A percentile compares a stretch with the other conserved stretches of the same genome.
phyloP scores from a whole-genome alignment of 2,329 filamentous ascomycete species.

The Hypomyces perniciosus region DNA sequence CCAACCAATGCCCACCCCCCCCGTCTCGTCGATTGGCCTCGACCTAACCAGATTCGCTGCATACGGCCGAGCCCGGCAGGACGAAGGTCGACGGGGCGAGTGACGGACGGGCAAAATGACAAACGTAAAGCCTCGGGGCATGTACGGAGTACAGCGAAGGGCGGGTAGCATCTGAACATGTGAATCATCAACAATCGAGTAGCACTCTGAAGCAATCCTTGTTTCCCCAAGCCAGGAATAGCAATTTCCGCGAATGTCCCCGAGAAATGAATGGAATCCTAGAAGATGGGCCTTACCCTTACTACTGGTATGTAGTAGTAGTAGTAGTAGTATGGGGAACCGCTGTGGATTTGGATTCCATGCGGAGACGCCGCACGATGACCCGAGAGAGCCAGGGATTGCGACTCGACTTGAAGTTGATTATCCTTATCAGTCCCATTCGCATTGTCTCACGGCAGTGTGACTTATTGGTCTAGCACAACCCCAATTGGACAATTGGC shows the following conservation, averaged over 20 bases:
- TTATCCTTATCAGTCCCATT: background rate
- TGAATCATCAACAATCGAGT: too few species aligned
- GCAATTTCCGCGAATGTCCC: background rate
- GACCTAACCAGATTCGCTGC: constrained; percentile 12
- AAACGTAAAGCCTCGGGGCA: background rate
- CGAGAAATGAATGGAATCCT: background rate
- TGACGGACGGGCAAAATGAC: background rate
- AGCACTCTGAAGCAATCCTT: too few species aligned
- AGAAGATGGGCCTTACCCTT: too few species aligned
- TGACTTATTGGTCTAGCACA: too few species aligned
- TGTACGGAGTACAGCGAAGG: background rate
- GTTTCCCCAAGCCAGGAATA: too few species aligned
- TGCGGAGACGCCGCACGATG: constrained; percentile 11
- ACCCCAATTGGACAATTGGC: too few species aligned
- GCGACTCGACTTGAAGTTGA: background rate
- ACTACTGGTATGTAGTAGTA: too few species aligned
- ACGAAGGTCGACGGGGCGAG: constrained; percentile 7
- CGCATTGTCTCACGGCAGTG: too few species aligned
- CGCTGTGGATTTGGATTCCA: background rate
- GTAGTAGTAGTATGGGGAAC: too few species aligned
- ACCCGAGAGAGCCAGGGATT: background rate
- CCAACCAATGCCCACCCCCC: background rate
- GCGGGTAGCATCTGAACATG: background rate
- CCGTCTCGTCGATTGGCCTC: constrained; percentile 5
- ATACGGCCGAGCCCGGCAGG: constrained; percentile 12